A percentile compares a stretch with the other conserved stretches of the same genome.
These are phyloP conservation scores for Sugiyamaella smithiae DNA, from an alignment of 805 yeast genomes.

Conservation along the genomic window DNA sequence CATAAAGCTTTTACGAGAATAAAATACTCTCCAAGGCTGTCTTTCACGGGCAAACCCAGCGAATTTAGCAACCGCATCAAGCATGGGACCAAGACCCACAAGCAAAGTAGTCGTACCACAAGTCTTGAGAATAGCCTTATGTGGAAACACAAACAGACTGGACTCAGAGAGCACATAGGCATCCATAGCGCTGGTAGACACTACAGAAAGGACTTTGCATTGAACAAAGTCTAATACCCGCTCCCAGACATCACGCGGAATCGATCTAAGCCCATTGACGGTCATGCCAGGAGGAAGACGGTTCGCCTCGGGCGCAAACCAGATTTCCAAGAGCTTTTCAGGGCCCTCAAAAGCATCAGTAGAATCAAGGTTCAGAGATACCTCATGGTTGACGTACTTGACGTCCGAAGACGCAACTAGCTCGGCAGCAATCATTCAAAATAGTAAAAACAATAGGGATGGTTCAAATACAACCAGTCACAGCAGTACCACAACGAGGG, in stretches of 20 bases:
- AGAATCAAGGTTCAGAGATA: constrained; percentile 78
- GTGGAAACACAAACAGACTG: constrained; percentile 83
- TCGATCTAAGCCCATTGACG: constrained; percentile 50
- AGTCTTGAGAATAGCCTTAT: constrained; percentile 82
- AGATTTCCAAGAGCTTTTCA: constrained; percentile 84
- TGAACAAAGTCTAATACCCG: constrained; percentile 72
- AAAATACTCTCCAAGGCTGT: constrained; percentile 66
- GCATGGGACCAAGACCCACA: constrained; percentile 65
- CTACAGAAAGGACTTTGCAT: constrained; percentile 83
- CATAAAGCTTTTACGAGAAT: constrained; percentile 89
- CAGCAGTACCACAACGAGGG: constrained; percentile 12
- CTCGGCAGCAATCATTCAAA: background rate
- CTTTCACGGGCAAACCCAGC: constrained; percentile 39
- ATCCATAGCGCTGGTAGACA: constrained; percentile 62
- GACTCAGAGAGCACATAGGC: constrained; percentile 88
- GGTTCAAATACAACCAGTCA: background rate
- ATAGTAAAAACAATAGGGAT: no score
- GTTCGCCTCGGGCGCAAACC: constrained; percentile 63
- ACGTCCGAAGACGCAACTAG: constrained; percentile 3
- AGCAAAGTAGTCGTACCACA: constrained; percentile 95
- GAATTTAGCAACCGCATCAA: constrained; percentile 46
- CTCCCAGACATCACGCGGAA: constrained; percentile 69
- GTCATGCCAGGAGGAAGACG: constrained; percentile 39
- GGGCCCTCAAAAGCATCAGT: constrained; percentile 96
- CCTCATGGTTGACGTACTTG: constrained; percentile 67